These are phyloP conservation scores for Zygosaccharomyces pseudorouxii DNA, from an alignment of 805 yeast species.

Conservation along the genomic window DNA sequence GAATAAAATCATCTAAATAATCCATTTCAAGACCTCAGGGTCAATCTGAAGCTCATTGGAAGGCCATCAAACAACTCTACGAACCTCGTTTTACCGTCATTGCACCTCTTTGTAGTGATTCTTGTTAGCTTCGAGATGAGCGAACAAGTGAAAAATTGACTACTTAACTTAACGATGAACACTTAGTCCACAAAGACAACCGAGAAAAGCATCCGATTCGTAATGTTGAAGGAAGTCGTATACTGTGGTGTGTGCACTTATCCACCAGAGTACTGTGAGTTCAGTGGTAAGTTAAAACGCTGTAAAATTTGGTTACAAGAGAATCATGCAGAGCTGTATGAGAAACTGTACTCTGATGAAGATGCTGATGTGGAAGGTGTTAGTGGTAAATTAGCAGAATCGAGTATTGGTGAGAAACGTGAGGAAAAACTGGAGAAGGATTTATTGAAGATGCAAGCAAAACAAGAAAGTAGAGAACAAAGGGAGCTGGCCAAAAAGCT, in stretches of 20 bases:
- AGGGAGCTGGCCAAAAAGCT: constrained; percentile 74
- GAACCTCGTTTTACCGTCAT: neutral
- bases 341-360: constrained; percentile 53
- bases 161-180: neutral
- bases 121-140: neutral
- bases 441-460: constrained; percentile 76
- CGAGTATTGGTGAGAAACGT: constrained; percentile 65
- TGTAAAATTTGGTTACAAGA: constrained; percentile 80
- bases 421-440: constrained; percentile 81
- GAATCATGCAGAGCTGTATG: constrained; percentile 52
- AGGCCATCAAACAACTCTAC: neutral
- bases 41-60: neutral
- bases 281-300: constrained; percentile 72
- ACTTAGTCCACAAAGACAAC: neutral
- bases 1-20: neutral
- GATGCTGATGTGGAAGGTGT: constrained; percentile 41
- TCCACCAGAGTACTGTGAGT: constrained; percentile 93
- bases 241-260: constrained; percentile 78
- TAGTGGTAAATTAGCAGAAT: constrained; percentile 43
- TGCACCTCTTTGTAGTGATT: neutral
- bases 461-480: constrained; percentile 80
- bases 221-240: constrained; percentile 39
- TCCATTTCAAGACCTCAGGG: neutral
- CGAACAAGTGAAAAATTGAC: neutral
- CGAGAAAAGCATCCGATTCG: neutral